phyloP scores from a whole-genome alignment of 2,329 filamentous ascomycete genomes.

The Scopulariopsis brevicaulis region DNA sequence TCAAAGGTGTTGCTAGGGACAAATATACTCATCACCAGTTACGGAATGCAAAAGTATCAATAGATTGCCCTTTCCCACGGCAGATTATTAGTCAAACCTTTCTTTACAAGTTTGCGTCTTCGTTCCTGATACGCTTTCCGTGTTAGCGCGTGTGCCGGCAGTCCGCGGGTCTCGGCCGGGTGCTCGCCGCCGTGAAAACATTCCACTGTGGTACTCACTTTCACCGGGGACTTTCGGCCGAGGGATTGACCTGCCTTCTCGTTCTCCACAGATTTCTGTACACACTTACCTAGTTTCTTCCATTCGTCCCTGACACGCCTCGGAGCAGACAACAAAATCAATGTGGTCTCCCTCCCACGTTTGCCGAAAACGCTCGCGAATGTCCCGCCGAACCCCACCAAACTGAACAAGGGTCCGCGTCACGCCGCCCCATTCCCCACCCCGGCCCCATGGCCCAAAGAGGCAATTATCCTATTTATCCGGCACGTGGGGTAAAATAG shows the following conservation, averaged over 20 bases:
- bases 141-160: not conserved
- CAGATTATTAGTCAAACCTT: not conserved
- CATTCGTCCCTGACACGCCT: too few relatives aligned
- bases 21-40: not conserved
- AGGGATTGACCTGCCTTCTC: too few relatives aligned
- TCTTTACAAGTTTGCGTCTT: not conserved
- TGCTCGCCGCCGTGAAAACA: too few relatives aligned
- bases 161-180: not conserved
- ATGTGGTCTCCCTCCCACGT: not conserved
- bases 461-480: constrained; percentile 1
- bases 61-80: not conserved
- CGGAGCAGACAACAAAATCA: too few relatives aligned
- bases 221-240: too few relatives aligned
- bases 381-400: not conserved
- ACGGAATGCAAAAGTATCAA: not conserved
- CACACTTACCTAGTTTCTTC: too few relatives aligned
- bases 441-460: not conserved
- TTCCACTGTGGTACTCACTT: too few relatives aligned
- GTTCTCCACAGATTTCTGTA: too few relatives aligned
- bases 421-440: not conserved
- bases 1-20: not conserved
- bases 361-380: not conserved
- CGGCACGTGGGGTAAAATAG: constrained; percentile 6
- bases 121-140: not conserved
- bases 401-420: not conserved